Evolutionary conservation across 2,329 filamentous ascomycete genomes (phyloP), one percentile per base, ranked within the genome.

Genomic region (Tolypocladium nubicola): DNA sequence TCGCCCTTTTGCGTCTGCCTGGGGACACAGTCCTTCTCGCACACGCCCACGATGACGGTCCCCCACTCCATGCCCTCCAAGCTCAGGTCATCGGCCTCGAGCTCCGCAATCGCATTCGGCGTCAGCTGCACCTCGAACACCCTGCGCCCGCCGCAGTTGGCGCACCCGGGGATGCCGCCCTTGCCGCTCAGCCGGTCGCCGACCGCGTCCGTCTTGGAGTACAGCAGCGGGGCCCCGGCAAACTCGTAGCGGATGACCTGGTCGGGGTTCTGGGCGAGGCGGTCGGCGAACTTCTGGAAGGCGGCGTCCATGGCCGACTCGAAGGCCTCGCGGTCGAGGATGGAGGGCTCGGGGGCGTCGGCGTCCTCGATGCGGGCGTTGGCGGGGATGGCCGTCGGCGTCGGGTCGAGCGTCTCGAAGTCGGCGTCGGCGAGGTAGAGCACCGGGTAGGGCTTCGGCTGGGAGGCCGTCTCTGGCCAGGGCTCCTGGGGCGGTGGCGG

Each of bases 51-150:
- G 58, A 99, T 84, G 10, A 99, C 81, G 0, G 91, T 97, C 0
- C 93, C 93, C 94, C 94, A 99, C 67, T 99, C 94, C 94, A 99
- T 99, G 0, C 92, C 94, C 76, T 96, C 80, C 23, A 87, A 66
- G 43, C 81, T 82, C 63, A 85, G 70, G 57, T 87, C 85, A 47
- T 92, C 88, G 2, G 81, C 85, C 76, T 97, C 94, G 56, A 97
- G 76, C 76, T 95, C 88, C 37, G 85, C 84, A 65, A 99, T 99
- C 3, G 91, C 87, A 68, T 96, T 88, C 45, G 94, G 94, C 63
- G 88, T 92, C 62, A 99, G 76, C 77, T 99, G 94, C 58, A 96
- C 79, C 78, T 99, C 94, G 70, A 97, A 97, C 16, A 88, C 84
- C 61, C 93, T 83, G 54, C 81, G 77, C 0, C 79, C 82, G 10